These are phyloP conservation scores for Cyclotella kingstonii DNA, from an alignment of 108 stramenopile species.

Conservation along the genomic window DNA sequence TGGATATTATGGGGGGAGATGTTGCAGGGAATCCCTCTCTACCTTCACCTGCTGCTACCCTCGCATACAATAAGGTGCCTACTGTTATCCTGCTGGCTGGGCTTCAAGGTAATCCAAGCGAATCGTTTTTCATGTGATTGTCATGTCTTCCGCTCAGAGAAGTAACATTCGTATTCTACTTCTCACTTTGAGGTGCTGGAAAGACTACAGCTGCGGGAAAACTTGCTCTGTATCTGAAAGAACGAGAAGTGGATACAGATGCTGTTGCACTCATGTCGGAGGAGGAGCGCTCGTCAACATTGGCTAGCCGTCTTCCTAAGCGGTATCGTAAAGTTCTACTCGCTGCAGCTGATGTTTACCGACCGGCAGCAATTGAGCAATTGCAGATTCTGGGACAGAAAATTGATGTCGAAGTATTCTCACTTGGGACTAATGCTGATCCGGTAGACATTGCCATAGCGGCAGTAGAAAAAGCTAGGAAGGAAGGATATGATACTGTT, in stretches of 20 bases:
- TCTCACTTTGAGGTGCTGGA: too few species aligned
- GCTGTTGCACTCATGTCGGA: conserved; percentile 45
- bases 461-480: conserved; percentile 78
- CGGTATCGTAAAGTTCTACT: conserved; percentile 82
- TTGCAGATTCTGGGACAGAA: conserved; percentile 82
- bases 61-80: conserved; percentile 58
- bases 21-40: conserved; percentile 18
- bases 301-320: conserved; percentile 63
- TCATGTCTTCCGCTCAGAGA: too few species aligned
- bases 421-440: conserved; percentile 76
- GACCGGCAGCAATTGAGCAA: conserved; percentile 95
- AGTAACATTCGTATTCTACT: too few species aligned
- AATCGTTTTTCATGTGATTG: too few species aligned
- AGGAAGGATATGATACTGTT: conserved; percentile 88
- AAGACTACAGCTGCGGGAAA: conserved; percentile 96
- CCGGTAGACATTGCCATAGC: conserved; percentile 86
- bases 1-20: conserved; percentile 91
- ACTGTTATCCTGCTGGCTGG: conserved; percentile 92
- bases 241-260: conserved; percentile 76
- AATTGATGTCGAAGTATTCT: conserved; percentile 83
- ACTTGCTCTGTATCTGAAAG: conserved; percentile 84
- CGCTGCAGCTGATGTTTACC: conserved; percentile 93
- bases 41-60: conserved; percentile 57
- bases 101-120: too few species aligned
- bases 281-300: conserved; percentile 41